A percentile compares a stretch with the other conserved stretches of the same genome.
Conservation (phyloP, 345 rosid genomes). For the Citrus sp. region DNA sequence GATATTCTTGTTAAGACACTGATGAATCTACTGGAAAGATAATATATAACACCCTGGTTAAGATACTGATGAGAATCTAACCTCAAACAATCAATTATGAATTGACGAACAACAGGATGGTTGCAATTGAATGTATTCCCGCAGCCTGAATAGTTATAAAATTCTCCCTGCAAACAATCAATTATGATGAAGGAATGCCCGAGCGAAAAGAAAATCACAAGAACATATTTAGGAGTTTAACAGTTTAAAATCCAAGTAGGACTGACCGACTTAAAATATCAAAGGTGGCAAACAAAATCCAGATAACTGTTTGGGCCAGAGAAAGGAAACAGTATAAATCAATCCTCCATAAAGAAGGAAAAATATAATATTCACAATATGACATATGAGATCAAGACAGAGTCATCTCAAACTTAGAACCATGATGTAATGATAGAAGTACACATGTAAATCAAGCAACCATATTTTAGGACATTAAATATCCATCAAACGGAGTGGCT, state of each 20-base stretch:
- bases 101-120: constrained; percentile 94
- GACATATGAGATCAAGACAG: too few relatives aligned
- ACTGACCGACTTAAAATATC: neutral
- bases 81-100: constrained; percentile 89
- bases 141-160: constrained; percentile 96
- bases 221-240: neutral
- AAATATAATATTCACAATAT: too few relatives aligned
- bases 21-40: neutral
- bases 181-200: neutral
- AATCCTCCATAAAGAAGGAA: too few relatives aligned
- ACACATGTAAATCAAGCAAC: too few relatives aligned
- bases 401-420: too few relatives aligned
- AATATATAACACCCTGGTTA: neutral
- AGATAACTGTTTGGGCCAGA: neutral
- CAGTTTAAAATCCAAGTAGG: neutral
- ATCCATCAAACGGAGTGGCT: too few relatives aligned
- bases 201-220: neutral
- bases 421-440: too few relatives aligned
- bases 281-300: neutral
- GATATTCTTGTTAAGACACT: neutral
- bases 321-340: too few relatives aligned
- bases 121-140: constrained; percentile 98
- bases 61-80: constrained; percentile 24
- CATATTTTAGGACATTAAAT: too few relatives aligned
- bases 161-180: constrained; percentile 68